Evolutionary conservation across 1,139 yeast genomes (phyloP).

Genomic region (Hemisphaericaspora xylanilytica): DNA sequence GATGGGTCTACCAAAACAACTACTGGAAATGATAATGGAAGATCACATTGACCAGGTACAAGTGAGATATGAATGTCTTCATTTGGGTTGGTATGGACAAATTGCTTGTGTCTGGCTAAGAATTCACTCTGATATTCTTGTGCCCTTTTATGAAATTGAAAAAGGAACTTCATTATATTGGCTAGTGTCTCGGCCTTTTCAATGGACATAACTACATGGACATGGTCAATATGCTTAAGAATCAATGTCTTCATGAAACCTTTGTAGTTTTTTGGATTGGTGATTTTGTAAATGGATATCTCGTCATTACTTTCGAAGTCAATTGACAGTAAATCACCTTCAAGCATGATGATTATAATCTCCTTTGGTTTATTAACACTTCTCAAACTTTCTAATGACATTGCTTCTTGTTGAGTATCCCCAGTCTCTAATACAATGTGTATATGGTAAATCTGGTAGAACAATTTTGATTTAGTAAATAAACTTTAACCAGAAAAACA

Average conservation of each 20-base stretch:
- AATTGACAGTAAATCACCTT: constrained; percentile 11
- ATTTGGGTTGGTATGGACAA: neutral
- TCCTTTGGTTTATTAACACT: constrained; percentile 1
- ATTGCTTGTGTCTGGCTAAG: neutral
- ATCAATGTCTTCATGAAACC: constrained; percentile 19
- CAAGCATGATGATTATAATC: constrained; percentile 7
- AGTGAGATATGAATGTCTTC: neutral
- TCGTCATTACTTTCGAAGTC: constrained; percentile 10
- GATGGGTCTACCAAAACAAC: constrained; percentile 19
- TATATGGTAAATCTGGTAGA: neutral
- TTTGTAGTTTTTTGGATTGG: constrained; percentile 20
- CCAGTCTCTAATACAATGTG: neutral
- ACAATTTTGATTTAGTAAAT: neutral
- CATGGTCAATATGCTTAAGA: constrained; percentile 3
- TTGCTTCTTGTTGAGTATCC: neutral
- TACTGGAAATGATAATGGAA: constrained; percentile 19
- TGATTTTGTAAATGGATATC: constrained; percentile 23
- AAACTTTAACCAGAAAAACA: neutral
- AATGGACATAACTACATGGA: neutral
- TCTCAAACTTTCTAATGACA: constrained; percentile 9
- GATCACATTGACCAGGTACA: constrained; percentile 19
- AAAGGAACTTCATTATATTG: constrained; percentile 1
- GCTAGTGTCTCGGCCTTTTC: neutral
- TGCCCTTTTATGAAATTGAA: neutral
- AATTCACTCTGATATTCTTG: neutral